A percentile compares a stretch with the other conserved stretches of the same genome.
Conservation (phyloP, 768 basidiomycete genomes). For the Chalciporus pseudorubinellus region DNA sequence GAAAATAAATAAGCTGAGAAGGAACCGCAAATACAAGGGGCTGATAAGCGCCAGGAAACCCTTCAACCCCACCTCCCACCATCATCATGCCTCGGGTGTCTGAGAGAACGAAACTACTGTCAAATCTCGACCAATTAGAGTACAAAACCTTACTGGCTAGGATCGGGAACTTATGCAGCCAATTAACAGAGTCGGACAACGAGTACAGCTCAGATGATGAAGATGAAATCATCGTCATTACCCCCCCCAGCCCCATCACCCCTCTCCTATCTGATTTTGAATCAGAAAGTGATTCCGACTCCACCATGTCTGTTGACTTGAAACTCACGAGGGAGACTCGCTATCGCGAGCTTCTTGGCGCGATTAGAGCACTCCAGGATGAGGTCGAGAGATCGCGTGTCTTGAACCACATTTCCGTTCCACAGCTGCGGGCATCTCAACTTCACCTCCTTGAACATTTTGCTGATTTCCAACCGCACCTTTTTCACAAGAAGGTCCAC, state of each 20-base stretch:
- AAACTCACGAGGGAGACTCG: neutral
- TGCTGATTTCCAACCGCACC: conserved; percentile 11
- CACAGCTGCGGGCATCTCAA: neutral
- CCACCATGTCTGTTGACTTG: neutral
- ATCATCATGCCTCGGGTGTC: neutral
- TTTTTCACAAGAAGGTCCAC: conserved; percentile 26
- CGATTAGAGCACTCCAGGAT: neutral
- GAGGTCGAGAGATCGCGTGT: neutral
- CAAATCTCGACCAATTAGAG: neutral
- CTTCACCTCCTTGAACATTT: no score
- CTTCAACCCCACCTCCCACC: no score
- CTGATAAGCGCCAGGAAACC: no score
- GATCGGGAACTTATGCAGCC: neutral
- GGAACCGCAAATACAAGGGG: no score
- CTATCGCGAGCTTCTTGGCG: neutral
- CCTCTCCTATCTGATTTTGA: neutral
- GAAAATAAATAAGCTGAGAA: neutral
- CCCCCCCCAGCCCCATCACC: neutral
- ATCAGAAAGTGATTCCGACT: neutral
- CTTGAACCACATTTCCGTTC: neutral
- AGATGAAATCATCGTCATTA: neutral
- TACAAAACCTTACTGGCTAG: no score
- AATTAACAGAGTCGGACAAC: no score
- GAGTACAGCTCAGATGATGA: no score
- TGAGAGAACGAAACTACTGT: neutral